These are phyloP conservation scores for Tetraselmis chui DNA, from an alignment of 139 green algal species.

Conservation along the genomic window DNA sequence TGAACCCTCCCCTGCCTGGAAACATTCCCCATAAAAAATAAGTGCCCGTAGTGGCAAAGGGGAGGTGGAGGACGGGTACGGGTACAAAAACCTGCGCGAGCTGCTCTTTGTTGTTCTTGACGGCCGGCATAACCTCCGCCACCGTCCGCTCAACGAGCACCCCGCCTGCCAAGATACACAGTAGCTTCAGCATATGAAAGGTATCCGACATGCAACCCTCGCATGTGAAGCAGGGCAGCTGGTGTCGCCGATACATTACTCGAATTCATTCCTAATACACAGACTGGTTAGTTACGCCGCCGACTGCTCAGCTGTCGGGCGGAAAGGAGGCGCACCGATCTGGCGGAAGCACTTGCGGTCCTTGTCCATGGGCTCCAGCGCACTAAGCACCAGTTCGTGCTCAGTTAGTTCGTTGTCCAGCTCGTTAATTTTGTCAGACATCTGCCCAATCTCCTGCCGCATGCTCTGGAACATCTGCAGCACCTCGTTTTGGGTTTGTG, in stretches of 20 bases:
- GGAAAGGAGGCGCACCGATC: conserved; percentile 27
- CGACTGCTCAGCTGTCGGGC: no score
- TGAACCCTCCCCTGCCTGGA: not conserved
- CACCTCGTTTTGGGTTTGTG: conserved; percentile 19
- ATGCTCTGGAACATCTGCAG: conserved; percentile 30
- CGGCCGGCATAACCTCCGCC: conserved; percentile 76
- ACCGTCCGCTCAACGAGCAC: conserved; percentile 95
- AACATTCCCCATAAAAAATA: no score
- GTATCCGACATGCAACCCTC: no score
- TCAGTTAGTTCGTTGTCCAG: conserved; percentile 64
- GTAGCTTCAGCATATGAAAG: no score
- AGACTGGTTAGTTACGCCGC: no score
- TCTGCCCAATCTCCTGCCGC: conserved; percentile 22
- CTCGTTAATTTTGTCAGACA: conserved; percentile 46
- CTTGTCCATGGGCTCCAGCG: conserved; percentile 77
- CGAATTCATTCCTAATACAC: no score
- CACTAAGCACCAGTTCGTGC: conserved; percentile 81
- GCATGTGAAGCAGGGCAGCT: no score
- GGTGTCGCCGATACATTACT: no score
- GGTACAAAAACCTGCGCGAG: conserved; percentile 31
- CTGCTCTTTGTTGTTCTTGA: conserved; percentile 66
- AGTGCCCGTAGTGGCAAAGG: not conserved
- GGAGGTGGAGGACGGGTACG: not conserved
- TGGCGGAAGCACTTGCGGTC: conserved; percentile 78
- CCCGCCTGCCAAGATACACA: conserved; percentile 42